phyloP scores from a whole-genome alignment of 441 rosid species.

The Lepidium campestre region DNA sequence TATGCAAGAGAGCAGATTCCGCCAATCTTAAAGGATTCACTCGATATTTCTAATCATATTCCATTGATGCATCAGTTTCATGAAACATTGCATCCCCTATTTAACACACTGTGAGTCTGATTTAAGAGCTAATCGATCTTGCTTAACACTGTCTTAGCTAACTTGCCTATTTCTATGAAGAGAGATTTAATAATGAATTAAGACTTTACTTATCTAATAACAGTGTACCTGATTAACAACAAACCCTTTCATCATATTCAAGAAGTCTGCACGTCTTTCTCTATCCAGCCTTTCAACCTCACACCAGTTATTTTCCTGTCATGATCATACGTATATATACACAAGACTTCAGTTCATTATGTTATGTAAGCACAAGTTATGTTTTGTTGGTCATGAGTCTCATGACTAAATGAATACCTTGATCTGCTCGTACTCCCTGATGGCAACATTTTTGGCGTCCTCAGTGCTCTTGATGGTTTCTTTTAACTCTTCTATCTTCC shows the following conservation, averaged over 20 bases:
- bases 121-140: neutral
- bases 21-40: neutral
- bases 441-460: conserved; percentile 75
- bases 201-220: neutral
- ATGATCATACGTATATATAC: neutral
- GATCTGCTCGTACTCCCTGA: conserved; percentile 72
- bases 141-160: neutral
- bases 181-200: neutral
- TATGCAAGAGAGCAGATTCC: neutral
- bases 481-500: conserved; percentile 76
- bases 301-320: conserved; percentile 73
- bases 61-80: neutral
- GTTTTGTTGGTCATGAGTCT: neutral
- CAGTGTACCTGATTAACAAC: conserved; percentile 73
- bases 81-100: neutral
- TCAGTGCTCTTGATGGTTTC: conserved; percentile 67
- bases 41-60: neutral
- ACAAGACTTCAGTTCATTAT: neutral
- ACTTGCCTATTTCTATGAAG: neutral
- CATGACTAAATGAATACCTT: conserved; percentile 42
- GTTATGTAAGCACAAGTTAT: neutral
- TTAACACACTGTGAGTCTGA: neutral
- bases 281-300: conserved; percentile 84
- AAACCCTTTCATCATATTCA: conserved; percentile 89
- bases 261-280: conserved; percentile 75